Evolutionary conservation across 192 early-diverging fungal genomes (phyloP), one percentile per base, ranked within the genome.

Genomic region (Chytriomyces sp.): DNA sequence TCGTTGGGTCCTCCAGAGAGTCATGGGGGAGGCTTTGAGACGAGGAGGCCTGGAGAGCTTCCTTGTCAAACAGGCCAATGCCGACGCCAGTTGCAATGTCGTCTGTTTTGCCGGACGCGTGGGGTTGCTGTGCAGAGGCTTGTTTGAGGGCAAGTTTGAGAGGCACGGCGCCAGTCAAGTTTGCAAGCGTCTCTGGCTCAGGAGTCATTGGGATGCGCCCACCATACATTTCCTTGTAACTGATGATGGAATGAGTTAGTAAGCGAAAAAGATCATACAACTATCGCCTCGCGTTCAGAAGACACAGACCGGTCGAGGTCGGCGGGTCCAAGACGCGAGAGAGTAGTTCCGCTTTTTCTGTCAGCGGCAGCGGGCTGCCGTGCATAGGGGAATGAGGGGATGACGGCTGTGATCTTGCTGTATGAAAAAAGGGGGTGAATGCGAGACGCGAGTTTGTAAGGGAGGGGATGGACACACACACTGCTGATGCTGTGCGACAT

Each of bases 311-410:
- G n/a, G 55, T 73, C 72, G 49, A 79, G 60, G 5, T 82, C 76
- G 39, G 69, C 34, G 6, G 76, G 37, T 12, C 73, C 76, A 31
- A 84, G 72, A 26, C 83, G 80, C 26, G 83, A 72, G 12, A 76
- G 57, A 5, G 74, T 68, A n/a, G 64, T 74, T 0, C 81, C 79
- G 64, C 64, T 81, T 40, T 72, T 61, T 32, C 81, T 75, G 73
- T 81, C 81, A 10, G 82, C 75, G 5, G 81, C 75, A 31, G 78
- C 83, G 5, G 81, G 78, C 61, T 86, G 84, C 14, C 93, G 89
- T 39, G 93, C 92, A 77, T 98, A 98, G 14, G 95, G 95, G 76
- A 96, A 96, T 67, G 92, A 93, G 32, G 96, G 96, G 39, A 96
- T 88, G 19, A 98, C 93, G 25, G 94, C 96, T 4, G 93, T 98